phyloP scores from a whole-genome alignment of 2,329 filamentous ascomycete genomes.

The Aphanoascus verrucosus region DNA sequence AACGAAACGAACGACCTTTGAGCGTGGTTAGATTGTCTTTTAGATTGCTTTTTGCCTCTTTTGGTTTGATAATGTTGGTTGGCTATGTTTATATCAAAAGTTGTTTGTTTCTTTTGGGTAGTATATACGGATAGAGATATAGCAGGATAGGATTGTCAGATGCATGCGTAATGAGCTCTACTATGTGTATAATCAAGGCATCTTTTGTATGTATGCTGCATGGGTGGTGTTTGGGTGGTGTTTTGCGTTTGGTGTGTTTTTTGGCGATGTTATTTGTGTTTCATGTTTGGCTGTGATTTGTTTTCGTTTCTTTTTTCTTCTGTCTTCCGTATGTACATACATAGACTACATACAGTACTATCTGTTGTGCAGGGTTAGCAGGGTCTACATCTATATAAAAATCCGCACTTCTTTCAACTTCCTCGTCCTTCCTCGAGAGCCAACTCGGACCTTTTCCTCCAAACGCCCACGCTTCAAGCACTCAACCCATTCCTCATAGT shows the following conservation, averaged over 20 bases:
- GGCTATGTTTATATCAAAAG: constrained; percentile 10
- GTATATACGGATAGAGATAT: constrained; percentile 11
- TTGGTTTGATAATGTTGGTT: not conserved
- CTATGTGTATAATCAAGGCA: constrained; percentile 10
- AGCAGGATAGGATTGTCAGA: not conserved
- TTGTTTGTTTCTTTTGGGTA: constrained; percentile 6
- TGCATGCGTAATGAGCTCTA: constrained; percentile 11
- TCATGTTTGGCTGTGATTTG: constrained; percentile 10
- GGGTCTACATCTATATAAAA: no score
- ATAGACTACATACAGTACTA: not conserved
- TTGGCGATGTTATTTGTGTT: constrained; percentile 13
- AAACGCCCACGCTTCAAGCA: constrained; percentile 7
- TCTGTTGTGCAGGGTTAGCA: no score
- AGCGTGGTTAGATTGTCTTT: no score
- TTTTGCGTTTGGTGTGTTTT: constrained; percentile 1
- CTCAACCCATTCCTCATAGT: constrained; percentile 10
- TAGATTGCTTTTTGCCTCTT: not conserved
- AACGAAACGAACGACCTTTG: no score
- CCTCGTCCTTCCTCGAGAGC: no score
- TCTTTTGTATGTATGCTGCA: constrained; percentile 7
- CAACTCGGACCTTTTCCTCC: no score
- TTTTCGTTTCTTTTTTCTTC: constrained; percentile 12
- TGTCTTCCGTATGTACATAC: constrained; percentile 10
- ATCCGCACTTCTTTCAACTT: no score
- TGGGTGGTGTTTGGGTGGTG: constrained; percentile 7